Base-by-base conservation (phyloP, 371 early-diverging fungal species). In the Mortierella sp. region DNA sequence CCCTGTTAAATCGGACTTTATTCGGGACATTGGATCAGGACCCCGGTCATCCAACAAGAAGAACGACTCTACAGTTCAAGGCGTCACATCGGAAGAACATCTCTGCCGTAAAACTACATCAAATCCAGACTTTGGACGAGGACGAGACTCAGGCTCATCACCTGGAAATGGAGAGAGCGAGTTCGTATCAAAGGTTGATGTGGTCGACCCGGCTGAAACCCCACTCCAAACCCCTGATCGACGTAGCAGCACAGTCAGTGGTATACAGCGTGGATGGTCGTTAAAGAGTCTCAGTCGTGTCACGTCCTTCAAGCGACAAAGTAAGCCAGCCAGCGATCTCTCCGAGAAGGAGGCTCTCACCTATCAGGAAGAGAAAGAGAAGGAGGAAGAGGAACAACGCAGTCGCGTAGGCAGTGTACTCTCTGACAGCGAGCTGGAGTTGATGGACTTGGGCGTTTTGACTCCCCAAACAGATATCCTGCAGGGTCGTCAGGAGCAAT, bases 261-360 rank as follows among this genome's bases (percentile, higher is more conserved):
- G 58, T 10, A 17, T 63, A 34, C 63, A 58, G n/a, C 76, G 76
- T 22, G 68, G 60, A 25, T 74, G 76, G 76, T 74, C 76, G n/a
- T 44, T 74, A 43, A 74, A 52, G 46, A 34, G 60, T 10, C 64
- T 74, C 0, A 22, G 57, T n/a, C 50, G 54, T 10, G 45, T 41
- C 19, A 37, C 76, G 14, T 74, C 76, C 9, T 60, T 64, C 5
- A 56, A 39, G 10, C 59, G 64, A 5, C 19, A 55, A 14, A 50
- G 49, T 28, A 63, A 44, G 24, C 12, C 28, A 8, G 31, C 63
- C 13, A 59, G 44, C 19, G 39, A 27, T 12, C 58, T 21, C 2
- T 40, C 49, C 1, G 73, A 72, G 44, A 53, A 28, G 9, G 67
- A 57, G 34, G 59, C 57, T 0, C 22, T 72, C 22, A 72, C 73